Evolutionary conservation across 78 protist species (phyloP).

Genomic region (Isochrysis galbana): DNA sequence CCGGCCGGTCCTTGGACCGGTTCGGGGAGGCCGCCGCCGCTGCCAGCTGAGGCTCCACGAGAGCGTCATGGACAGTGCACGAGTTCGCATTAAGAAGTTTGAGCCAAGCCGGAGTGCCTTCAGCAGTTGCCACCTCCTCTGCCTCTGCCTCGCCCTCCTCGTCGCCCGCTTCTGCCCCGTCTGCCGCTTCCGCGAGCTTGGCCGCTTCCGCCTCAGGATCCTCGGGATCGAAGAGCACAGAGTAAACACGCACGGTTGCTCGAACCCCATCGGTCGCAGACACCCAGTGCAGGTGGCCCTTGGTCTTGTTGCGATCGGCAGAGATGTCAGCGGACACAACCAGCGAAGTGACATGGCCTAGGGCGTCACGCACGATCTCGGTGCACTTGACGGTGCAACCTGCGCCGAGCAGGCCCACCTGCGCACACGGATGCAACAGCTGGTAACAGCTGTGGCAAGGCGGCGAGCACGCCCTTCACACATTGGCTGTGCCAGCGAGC

Average conservation of each 20-base stretch:
- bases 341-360: background rate
- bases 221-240: slow-evolving; percentile 59
- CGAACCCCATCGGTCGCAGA: background rate
- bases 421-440: background rate
- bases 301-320: slow-evolving; percentile 52
- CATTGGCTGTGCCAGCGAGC: background rate
- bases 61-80: background rate
- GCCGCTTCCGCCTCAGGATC: slow-evolving; percentile 53
- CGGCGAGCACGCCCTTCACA: background rate
- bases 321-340: background rate
- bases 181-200: background rate
- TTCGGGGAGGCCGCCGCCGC: background rate
- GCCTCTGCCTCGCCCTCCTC: background rate
- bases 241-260: slow-evolving; percentile 65
- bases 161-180: background rate
- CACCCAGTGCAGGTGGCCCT: slow-evolving; percentile 92
- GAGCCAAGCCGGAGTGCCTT: background rate
- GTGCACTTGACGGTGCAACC: slow-evolving; percentile 64
- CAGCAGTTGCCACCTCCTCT: background rate
- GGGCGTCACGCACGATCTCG: background rate
- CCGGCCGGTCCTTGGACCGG: background rate
- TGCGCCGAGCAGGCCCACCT: slow-evolving; percentile 65
- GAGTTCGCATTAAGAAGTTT: background rate
- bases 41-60: background rate
- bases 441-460: background rate